Evolutionary conservation across 306 rosid species (phyloP).

Genomic region (Cicer yamashitae): DNA sequence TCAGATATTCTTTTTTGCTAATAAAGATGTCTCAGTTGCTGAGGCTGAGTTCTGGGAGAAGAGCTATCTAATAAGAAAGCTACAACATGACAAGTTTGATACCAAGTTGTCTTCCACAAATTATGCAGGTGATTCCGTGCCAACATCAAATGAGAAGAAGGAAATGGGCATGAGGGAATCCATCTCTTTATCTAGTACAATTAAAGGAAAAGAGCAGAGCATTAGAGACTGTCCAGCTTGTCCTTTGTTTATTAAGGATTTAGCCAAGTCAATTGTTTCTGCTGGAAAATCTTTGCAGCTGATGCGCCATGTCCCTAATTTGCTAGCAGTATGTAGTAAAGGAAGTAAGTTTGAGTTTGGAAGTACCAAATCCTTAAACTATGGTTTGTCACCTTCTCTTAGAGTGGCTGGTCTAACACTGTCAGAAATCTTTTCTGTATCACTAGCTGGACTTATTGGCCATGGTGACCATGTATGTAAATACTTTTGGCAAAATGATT

Average conservation of each 20-base stretch:
- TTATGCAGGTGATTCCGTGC: constrained; percentile 38
- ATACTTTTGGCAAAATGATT: constrained; percentile 65
- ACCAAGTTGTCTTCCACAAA: constrained; percentile 46
- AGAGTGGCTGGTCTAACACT: constrained; percentile 71
- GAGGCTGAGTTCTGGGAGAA: constrained; percentile 96
- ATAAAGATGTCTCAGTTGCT: constrained; percentile 71
- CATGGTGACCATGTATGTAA: constrained; percentile 80
- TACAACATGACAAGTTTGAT: constrained; percentile 54
- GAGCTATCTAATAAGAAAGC: constrained; percentile 74
- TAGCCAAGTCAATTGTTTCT: constrained; percentile 81
- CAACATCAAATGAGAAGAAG: constrained; percentile 54
- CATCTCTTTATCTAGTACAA: constrained; percentile 48
- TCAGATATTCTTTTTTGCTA: constrained; percentile 87
- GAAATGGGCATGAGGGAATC: constrained; percentile 63
- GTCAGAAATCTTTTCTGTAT: constrained; percentile 82
- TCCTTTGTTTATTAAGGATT: constrained; percentile 79
- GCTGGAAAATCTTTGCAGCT: constrained; percentile 97
- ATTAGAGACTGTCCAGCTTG: constrained; percentile 61
- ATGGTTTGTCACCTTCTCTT: constrained; percentile 54
- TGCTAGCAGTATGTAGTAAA: constrained; percentile 51
- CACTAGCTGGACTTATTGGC: constrained; percentile 85
- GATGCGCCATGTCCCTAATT: constrained; percentile 69
- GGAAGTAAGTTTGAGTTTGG: constrained; percentile 60
- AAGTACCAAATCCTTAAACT: constrained; percentile 47
- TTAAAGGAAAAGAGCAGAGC: constrained; percentile 63